These are phyloP conservation scores for Globisporangium polare DNA, from an alignment of 352 stramenopile species.

Conservation along the genomic window DNA sequence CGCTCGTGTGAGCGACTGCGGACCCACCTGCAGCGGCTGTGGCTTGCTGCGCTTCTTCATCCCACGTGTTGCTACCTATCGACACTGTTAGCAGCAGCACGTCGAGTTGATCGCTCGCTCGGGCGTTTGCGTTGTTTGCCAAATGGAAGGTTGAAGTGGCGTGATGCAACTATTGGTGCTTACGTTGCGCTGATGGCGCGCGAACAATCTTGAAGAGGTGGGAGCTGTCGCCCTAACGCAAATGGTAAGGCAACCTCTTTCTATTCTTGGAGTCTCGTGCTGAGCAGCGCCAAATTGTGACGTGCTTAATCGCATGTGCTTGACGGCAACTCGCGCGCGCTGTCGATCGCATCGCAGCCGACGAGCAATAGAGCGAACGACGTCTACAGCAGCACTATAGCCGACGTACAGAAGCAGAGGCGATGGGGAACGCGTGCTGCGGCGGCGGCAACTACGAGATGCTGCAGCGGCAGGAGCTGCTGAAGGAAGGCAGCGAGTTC, in stretches of 20 bases:
- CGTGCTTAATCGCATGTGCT: not conserved
- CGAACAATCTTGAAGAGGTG: not conserved
- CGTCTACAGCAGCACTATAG: not conserved
- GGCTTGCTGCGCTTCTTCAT: slow-evolving; percentile 9
- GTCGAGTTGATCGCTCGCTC: not conserved
- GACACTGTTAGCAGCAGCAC: not conserved
- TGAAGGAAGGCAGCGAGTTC: slow-evolving; percentile 66
- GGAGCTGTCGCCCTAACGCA: not conserved
- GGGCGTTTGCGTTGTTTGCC: not conserved
- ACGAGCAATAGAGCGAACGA: not conserved
- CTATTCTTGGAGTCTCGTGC: slow-evolving; percentile 7
- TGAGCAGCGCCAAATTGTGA: not conserved
- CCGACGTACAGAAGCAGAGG: not conserved
- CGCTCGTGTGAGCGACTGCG: not conserved
- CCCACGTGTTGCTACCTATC: not conserved
- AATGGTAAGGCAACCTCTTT: not conserved
- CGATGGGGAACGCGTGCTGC: slow-evolving; percentile 79
- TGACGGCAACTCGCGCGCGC: not conserved
- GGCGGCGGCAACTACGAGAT: slow-evolving; percentile 51
- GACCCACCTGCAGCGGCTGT: slow-evolving; percentile 3
- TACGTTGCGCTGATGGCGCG: slow-evolving; percentile 1
- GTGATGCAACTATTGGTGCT: no score
- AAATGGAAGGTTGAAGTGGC: slow-evolving; percentile 8
- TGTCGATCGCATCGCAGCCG: not conserved
- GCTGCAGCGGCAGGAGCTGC: slow-evolving; percentile 49